Evolutionary conservation across 495 filamentous ascomycete species (phyloP), one percentile per base, ranked within the genome.

Genomic region (Jackrogersella multiformis): DNA sequence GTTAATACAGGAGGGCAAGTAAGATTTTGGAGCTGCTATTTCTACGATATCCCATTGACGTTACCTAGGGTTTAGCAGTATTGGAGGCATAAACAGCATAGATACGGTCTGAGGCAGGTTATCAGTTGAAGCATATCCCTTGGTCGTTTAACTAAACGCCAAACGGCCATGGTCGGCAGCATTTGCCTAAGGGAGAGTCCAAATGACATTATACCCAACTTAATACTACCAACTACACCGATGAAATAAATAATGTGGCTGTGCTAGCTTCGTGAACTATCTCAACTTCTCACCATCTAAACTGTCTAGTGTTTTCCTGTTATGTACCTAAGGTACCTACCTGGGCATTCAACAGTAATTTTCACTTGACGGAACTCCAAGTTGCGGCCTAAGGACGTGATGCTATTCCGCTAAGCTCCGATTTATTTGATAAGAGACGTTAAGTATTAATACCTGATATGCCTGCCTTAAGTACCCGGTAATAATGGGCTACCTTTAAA

Each of bases 31-130:
- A 64, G 41, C 15, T 35, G 18, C n/a, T 18, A 24, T 32, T 69
- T 49, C 45, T 35, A 41, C 42, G 65, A 63, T 63, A 68, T 59
- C 65, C 59, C 65, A 49, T 68, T 53, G 59, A 36, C 18, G 34
- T 61, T 64, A 42, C 42, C n/a, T 55, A 30, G 9, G 55, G 49
- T 38, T 35, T 6, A 42, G 60, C 55, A 52, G 32, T 49, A 51
- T 36, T 36, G 23, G 51, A 56, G 39, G 46, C 2, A 24, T 13
- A 48, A 35, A 21, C 28, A 18, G 44, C 32, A 44, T 62, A 57
- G 46, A 54, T 26, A 51, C 30, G 36, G 44, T 36, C 23, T 49
- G 36, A 30, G 30, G 30, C 32, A 36, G 34, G 2, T 23, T 52
- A 16, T 56, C 23, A 35, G 45, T 36, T 54, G 16, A 24, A 34